These are phyloP conservation scores for Rutstroemia sp. DNA, from an alignment of 2,329 filamentous ascomycete species.

Conservation along the genomic window DNA sequence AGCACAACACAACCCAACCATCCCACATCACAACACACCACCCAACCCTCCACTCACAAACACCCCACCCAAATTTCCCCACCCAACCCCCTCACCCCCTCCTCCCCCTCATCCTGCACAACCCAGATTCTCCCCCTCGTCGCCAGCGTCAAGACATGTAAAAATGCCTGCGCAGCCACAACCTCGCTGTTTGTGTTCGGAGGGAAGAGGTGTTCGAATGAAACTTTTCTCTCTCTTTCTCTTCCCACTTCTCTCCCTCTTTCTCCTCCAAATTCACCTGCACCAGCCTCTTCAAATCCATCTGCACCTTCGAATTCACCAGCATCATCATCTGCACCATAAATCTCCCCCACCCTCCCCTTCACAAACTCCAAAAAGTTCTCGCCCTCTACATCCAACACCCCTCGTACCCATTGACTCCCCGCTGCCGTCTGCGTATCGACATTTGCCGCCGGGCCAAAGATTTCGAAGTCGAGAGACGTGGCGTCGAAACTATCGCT, in stretches of 20 bases:
- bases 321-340: too few species aligned
- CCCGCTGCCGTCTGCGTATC: constrained; percentile 41
- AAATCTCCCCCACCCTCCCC: constrained; percentile 34
- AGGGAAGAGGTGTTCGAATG: constrained; percentile 65
- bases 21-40: too few species aligned
- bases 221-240: constrained; percentile 37
- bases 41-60: not conserved
- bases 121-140: constrained; percentile 58
- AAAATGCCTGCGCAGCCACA: constrained; percentile 68
- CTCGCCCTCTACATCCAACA: constrained; percentile 48
- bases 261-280: not conserved
- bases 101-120: constrained; percentile 40
- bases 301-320: too few species aligned
- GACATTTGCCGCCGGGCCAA: constrained; percentile 31
- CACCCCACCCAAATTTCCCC: constrained; percentile 5
- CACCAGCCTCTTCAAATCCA: too few species aligned
- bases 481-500: not conserved
- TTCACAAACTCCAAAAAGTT: constrained; percentile 58
- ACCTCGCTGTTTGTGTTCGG: constrained; percentile 42
- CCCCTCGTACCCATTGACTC: constrained; percentile 42
- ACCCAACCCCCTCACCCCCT: not conserved
- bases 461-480: constrained; percentile 38
- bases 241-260: not conserved
- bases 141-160: constrained; percentile 64
- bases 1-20: too few species aligned